Base-by-base conservation (phyloP, 2,329 filamentous ascomycete species). In the Monosporascus cannonballus region DNA sequence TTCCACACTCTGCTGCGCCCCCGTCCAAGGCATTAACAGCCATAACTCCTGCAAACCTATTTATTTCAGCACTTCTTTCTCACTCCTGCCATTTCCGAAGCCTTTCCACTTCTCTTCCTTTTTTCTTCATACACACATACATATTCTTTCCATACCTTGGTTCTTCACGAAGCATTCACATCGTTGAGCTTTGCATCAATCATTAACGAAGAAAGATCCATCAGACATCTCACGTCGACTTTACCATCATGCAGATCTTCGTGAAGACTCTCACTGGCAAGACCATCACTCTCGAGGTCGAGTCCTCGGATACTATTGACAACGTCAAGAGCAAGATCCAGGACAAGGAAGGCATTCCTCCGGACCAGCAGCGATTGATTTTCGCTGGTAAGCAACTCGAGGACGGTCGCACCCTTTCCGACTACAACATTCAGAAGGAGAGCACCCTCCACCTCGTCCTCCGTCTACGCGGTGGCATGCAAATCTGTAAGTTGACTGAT, bases 221-320 rank as follows among this genome's bases (percentile, higher is more conserved):
- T 51, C 48, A 56, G 22, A 45, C 45, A 51, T 52, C 52, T 50
- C 49, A 45, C 47, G 51, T 57, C 49, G 20, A 52, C 48, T 37
- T 51, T 57, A 70, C 61, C 74, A 85, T 62, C 73, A 95, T 96
- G 92, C 92, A 96, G 83, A 96, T 96, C 81, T 96, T 96, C 76
- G 92, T 96, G 68, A 96, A 96, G 86, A 96, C 91, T 65, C 83
- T 96, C 67, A 96, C 92, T 74, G 91, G 91, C 67, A 93, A 92
- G 79, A 93, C 89, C 54, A 92, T 92, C 70, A 22, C 20, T 22
- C 20, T 22, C 20, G 20, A 22, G 20, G 20, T 22, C 20, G 20
- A 22, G 20, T 22, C 20, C 20, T 22, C 20, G 20, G 20, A 22
- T 22, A 22, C 20, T 22, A 22, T 22, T 22, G 20, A 22, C 20